These are phyloP conservation scores for Meyerozyma guilliermondii DNA, from an alignment of 1,139 yeast species.

Conservation along the genomic window DNA sequence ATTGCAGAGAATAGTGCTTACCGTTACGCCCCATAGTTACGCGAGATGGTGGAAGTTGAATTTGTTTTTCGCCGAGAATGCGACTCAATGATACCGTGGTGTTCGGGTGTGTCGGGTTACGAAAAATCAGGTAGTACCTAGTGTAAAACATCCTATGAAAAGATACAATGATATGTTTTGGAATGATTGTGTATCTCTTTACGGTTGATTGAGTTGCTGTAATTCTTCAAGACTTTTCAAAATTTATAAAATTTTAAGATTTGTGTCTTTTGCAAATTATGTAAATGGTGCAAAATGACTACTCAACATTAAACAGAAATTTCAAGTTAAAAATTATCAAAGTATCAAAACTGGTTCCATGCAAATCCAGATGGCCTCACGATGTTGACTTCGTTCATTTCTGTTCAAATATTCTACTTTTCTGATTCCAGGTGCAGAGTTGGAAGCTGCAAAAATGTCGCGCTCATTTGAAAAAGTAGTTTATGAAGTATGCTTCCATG, in stretches of 20 bases:
- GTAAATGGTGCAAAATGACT: not conserved
- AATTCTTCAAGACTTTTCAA: not conserved
- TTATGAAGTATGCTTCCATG: too few relatives aligned
- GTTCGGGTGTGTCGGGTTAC: constrained; percentile 1
- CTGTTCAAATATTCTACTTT: too few relatives aligned
- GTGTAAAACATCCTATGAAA: too few relatives aligned
- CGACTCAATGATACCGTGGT: not conserved
- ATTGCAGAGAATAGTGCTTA: not conserved
- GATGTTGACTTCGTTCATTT: not conserved
- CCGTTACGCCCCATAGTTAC: not conserved
- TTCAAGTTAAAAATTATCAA: too few relatives aligned
- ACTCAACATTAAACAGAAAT: too few relatives aligned
- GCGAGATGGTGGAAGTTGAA: not conserved
- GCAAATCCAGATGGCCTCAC: too few relatives aligned
- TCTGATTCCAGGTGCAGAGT: not conserved
- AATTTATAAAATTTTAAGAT: not conserved
- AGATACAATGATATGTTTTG: too few relatives aligned
- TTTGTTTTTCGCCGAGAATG: not conserved
- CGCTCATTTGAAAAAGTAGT: not conserved
- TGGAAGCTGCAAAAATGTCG: not conserved
- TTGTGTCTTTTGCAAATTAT: not conserved
- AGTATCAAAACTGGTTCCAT: too few relatives aligned
- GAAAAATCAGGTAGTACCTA: too few relatives aligned
- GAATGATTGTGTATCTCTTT: too few relatives aligned
- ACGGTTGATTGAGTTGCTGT: not conserved